Evolutionary conservation across 1,284 basidiomycete species (phyloP).

Genomic region (Anthracocystis walkeri): DNA sequence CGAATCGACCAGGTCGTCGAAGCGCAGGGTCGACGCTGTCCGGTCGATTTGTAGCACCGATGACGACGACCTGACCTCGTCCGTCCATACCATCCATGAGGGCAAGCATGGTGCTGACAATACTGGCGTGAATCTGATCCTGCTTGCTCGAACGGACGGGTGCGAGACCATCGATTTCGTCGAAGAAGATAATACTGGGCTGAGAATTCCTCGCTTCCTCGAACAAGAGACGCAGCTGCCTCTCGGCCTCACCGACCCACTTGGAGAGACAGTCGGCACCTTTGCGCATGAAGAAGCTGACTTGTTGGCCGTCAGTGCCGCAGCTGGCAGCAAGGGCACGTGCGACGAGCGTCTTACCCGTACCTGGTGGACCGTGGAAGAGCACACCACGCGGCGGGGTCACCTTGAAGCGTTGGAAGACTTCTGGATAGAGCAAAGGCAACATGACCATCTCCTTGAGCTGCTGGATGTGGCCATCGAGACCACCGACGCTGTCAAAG

Average conservation of each 20-base stretch:
- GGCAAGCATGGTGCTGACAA: conserved; percentile 94
- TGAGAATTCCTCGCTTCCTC: conserved; percentile 94
- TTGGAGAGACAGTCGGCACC: conserved; percentile 98
- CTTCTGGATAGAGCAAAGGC: conserved; percentile 94
- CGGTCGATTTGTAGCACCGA: conserved; percentile 96
- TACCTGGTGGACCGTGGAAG: conserved; percentile 75
- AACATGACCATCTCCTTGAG: conserved; percentile 99
- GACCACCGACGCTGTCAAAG: conserved; percentile 96
- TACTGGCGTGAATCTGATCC: conserved; percentile 98
- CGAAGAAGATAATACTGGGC: conserved; percentile 95
- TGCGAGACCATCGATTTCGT: conserved; percentile 98
- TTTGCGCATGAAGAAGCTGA: conserved; percentile 99
- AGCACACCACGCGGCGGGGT: conserved; percentile 96
- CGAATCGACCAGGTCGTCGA: conserved; percentile 92
- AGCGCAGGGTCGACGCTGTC: conserved; percentile 97
- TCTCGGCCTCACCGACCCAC: conserved; percentile 99
- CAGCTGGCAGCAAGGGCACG: conserved; percentile 94
- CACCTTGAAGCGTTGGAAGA: conserved; percentile 93
- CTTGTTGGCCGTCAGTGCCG: conserved; percentile 86
- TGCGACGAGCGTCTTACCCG: conserved; percentile 73
- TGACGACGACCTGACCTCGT: conserved; percentile 92
- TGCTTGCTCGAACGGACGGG: conserved; percentile 98
- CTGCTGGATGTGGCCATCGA: conserved; percentile 95
- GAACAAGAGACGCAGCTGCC: conserved; percentile 93
- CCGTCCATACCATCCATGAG: conserved; percentile 99